Base-by-base conservation (phyloP, 345 rosid genomes). In the Hibiscus mutabilis region DNA sequence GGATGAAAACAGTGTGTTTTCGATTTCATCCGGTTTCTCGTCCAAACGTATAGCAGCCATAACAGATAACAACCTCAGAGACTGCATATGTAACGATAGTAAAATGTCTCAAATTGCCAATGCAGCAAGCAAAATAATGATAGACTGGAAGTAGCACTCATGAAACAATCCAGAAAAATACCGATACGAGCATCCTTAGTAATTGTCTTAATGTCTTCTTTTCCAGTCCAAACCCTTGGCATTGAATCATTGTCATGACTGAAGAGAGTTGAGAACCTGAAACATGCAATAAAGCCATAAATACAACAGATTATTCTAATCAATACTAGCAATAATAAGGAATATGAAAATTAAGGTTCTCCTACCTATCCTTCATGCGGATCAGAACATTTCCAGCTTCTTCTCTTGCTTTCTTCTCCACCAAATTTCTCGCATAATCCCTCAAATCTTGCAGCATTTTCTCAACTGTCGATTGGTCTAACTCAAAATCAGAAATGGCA, bases 141-240 rank as follows among this genome's bases (percentile, higher is more conserved):
- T 15, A 22, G 8, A 10, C 29, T 37, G 33, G 29, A 78, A 78
- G 13, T 27, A 27, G 33, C 4, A 35, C 56, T 57, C 47, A 49
- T 71, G 40, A n/a, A 21, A 65, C 14, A 78, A 75, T 6, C 71
- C 25, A 60, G 68, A 22, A 60, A 55, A 71, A 83, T 86, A 90
- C 93, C 85, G 19, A 80, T 35, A 0, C 88, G 86, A 37, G 91
- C 96, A 67, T 85, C 88, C 80, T 78, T 87, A 37, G 86, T 86
- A 57, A 90, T 85, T 76, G 78, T 74, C 73, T 77, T 82, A 18
- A 87, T 86, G 78, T 90, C 91, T 78, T 90, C 88, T 74, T 86
- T 88, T 71, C 90, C 86, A 33, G 91, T 83, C 93, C 96, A 90
- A 78, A 85, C 72, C 72, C 93, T 80, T 53, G 93, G 91, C 87